Conservation (phyloP, 768 basidiomycete species). For the Lentinula sp. region DNA sequence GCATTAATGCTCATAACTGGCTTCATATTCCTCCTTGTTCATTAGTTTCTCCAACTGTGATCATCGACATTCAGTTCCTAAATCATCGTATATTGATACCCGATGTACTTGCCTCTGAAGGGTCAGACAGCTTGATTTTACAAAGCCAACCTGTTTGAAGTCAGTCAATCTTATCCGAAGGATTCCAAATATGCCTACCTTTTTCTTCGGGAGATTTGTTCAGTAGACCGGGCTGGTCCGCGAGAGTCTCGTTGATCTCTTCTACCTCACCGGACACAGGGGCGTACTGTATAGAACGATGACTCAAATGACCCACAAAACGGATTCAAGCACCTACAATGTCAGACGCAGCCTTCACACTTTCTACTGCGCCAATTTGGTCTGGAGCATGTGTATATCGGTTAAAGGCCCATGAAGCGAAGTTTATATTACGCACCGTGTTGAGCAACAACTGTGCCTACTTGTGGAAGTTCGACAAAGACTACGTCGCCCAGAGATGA, state of each 20-base stretch:
- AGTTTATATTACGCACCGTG: slow-evolving; percentile 55
- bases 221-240: slow-evolving; percentile 66
- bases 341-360: slow-evolving; percentile 94
- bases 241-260: slow-evolving; percentile 71
- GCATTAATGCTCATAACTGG: slow-evolving; percentile 23
- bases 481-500: slow-evolving; percentile 92
- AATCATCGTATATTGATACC: not conserved
- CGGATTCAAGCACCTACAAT: slow-evolving; percentile 48
- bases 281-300: slow-evolving; percentile 56
- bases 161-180: not conserved
- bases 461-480: slow-evolving; percentile 82
- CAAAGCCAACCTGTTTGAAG: slow-evolving; percentile 81
- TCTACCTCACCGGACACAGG: slow-evolving; percentile 83
- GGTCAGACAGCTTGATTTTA: slow-evolving; percentile 80
- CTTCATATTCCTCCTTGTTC: slow-evolving; percentile 67
- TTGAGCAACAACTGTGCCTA: slow-evolving; percentile 56
- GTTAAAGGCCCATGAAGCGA: not conserved
- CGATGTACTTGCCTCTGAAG: slow-evolving; percentile 57
- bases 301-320: slow-evolving; percentile 7
- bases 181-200: slow-evolving; percentile 42
- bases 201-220: slow-evolving; percentile 84
- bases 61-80: not conserved
- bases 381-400: slow-evolving; percentile 33
- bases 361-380: slow-evolving; percentile 88
- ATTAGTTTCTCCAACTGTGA: slow-evolving; percentile 65